Evolutionary conservation across 2,329 filamentous ascomycete species (phyloP).

Genomic region (Alternaria tenuissima): DNA sequence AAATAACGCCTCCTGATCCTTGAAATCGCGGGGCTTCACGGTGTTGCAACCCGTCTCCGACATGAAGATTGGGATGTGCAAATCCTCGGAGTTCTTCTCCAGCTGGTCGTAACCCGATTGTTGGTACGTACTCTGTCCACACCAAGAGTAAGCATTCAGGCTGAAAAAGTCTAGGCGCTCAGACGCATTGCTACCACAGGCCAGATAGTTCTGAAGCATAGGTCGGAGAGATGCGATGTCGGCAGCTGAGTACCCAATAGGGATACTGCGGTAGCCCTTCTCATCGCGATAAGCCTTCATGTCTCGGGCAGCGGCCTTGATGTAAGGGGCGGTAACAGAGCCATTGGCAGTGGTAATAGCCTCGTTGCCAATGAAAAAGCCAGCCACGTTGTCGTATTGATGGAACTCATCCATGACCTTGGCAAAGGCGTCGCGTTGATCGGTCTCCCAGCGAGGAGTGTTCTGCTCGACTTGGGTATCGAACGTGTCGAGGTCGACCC

Average conservation of each 20-base stretch:
- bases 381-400: constrained; percentile 79
- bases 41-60: constrained; percentile 87
- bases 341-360: constrained; percentile 69
- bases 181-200: constrained; percentile 72
- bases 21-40: constrained; percentile 67
- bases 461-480: constrained; percentile 72
- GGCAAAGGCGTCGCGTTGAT: constrained; percentile 72
- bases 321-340: constrained; percentile 76
- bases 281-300: constrained; percentile 81
- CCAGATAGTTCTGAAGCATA: constrained; percentile 76
- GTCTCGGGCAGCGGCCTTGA: constrained; percentile 82
- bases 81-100: constrained; percentile 70
- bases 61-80: constrained; percentile 70
- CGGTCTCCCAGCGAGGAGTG: constrained; percentile 74
- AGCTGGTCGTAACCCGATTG: constrained; percentile 75
- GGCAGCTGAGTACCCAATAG: constrained; percentile 86
- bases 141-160: constrained; percentile 80
- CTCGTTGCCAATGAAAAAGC: constrained; percentile 84
- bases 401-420: constrained; percentile 81
- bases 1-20: constrained; percentile 80
- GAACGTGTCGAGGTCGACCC: constrained; percentile 80
- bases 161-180: constrained; percentile 84
- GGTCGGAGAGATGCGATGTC: constrained; percentile 77
- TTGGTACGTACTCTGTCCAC: constrained; percentile 60
- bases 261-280: constrained; percentile 81